phyloP scores from a whole-genome alignment of 495 filamentous ascomycete species.

The Annulohypoxylon nitens region DNA sequence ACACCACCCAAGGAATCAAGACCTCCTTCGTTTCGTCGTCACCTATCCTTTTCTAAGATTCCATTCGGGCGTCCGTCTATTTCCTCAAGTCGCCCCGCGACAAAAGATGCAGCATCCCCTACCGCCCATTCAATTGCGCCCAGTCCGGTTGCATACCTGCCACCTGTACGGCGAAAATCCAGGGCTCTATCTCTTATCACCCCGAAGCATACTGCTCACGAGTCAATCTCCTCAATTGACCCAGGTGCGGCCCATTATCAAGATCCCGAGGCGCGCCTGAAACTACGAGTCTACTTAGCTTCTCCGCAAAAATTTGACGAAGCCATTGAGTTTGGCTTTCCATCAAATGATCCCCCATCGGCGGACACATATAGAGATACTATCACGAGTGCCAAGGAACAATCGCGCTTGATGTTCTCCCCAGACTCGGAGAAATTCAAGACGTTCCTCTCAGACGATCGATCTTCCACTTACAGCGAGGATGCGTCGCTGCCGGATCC shows the following conservation, averaged over 20 bases:
- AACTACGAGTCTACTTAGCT: slow-evolving; percentile 86
- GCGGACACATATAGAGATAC: slow-evolving; percentile 36
- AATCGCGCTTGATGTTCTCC: slow-evolving; percentile 49
- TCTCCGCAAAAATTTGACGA: slow-evolving; percentile 97
- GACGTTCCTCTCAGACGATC: slow-evolving; percentile 65
- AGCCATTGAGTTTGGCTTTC: slow-evolving; percentile 93
- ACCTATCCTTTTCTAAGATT: slow-evolving; percentile 66
- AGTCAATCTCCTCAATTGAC: slow-evolving; percentile 73
- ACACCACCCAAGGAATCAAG: slow-evolving; percentile 55
- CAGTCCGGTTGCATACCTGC: slow-evolving; percentile 49
- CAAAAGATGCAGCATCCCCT: slow-evolving; percentile 54
- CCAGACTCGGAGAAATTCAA: slow-evolving; percentile 56
- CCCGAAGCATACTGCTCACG: slow-evolving; percentile 59
- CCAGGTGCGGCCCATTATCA: slow-evolving; percentile 85
- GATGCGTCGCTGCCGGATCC: slow-evolving; percentile 64
- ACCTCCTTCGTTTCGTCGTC: slow-evolving; percentile 65
- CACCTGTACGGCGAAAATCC: slow-evolving; percentile 60
- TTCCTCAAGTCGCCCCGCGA: slow-evolving; percentile 58
- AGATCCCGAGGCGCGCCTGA: slow-evolving; percentile 89
- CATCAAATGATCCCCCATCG: slow-evolving; percentile 65
- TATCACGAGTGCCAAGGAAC: slow-evolving; percentile 24
- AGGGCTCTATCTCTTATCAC: slow-evolving; percentile 63
- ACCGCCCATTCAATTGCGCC: slow-evolving; percentile 53
- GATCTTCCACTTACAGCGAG: slow-evolving; percentile 62
- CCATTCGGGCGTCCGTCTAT: slow-evolving; percentile 66